Evolutionary conservation across 2,329 filamentous ascomycete genomes (phyloP).

Genomic region (Zymoseptoria tritici): DNA sequence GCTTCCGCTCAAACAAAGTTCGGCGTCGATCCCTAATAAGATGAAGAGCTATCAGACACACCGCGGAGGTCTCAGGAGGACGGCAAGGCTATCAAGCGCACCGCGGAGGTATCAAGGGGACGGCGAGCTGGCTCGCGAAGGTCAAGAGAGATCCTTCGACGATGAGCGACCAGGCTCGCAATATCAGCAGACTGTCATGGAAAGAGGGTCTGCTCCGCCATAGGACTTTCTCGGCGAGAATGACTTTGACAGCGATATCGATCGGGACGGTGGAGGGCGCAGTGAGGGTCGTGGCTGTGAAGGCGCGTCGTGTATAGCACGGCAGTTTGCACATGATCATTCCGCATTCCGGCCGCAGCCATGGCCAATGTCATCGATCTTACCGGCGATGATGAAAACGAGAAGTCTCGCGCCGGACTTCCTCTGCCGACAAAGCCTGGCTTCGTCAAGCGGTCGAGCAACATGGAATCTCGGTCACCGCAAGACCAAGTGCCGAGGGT

Average conservation of each 20-base stretch:
- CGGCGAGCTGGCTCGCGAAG: conserved; percentile 41
- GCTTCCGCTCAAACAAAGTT: conserved; percentile 30
- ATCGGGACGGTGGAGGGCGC: conserved; percentile 48
- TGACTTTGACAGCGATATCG: conserved; percentile 75
- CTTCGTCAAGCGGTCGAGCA: not conserved
- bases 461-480: not conserved
- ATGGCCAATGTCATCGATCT: not conserved
- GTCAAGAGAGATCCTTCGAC: conserved; percentile 34
- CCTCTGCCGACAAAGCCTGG: not conserved
- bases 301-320: not conserved
- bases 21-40: too few species aligned
- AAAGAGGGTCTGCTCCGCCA: not conserved
- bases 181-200: conserved; percentile 20
- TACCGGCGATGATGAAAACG: not conserved
- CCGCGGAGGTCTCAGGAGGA: conserved; percentile 37
- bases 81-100: conserved; percentile 22
- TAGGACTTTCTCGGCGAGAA: conserved; percentile 50
- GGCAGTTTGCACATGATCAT: not conserved
- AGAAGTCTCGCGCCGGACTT: not conserved
- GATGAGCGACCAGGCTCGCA: conserved; percentile 24
- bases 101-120: conserved; percentile 36
- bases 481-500: not conserved
- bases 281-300: too few species aligned
- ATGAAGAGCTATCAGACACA: conserved; percentile 12
- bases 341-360: not conserved